These are phyloP conservation scores for Aureobasidium sp. DNA, from an alignment of 2,329 filamentous ascomycete species.

Conservation along the genomic window DNA sequence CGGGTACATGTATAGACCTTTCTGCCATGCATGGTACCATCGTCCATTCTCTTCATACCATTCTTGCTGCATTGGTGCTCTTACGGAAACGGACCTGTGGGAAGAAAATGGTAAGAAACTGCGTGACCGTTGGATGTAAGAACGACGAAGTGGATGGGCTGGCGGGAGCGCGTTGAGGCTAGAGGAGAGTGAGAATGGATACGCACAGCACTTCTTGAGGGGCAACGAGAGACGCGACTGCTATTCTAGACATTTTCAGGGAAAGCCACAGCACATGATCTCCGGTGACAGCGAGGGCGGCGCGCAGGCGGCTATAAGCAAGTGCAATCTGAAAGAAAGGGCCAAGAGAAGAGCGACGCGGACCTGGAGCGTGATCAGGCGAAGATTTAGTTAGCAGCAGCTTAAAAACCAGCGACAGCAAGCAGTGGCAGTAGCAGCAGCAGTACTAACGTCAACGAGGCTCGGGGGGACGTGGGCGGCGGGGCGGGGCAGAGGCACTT, in stretches of 20 bases:
- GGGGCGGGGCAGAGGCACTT: constrained; percentile 22
- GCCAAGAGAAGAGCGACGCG: constrained; percentile 16
- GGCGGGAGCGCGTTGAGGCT: constrained; percentile 4
- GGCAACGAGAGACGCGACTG: constrained; percentile 24
- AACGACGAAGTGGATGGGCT: background rate
- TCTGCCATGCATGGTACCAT: constrained; percentile 24
- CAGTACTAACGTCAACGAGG: constrained; percentile 21
- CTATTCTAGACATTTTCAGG: constrained; percentile 24
- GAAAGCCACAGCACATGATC: constrained; percentile 22
- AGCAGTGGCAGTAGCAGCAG: constrained; percentile 18
- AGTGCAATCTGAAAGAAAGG: constrained; percentile 14
- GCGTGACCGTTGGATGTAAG: constrained; percentile 12
- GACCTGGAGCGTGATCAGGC: constrained; percentile 10
- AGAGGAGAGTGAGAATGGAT: constrained; percentile 12
- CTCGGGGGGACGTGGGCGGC: constrained; percentile 15
- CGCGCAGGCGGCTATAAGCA: constrained; percentile 19
- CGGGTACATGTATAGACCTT: constrained; percentile 26
- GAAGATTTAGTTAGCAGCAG: constrained; percentile 20
- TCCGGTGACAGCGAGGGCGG: constrained; percentile 10
- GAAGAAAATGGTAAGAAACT: constrained; percentile 12
- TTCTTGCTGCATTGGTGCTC: constrained; percentile 23
- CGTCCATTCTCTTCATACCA: constrained; percentile 27
- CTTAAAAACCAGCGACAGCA: constrained; percentile 19
- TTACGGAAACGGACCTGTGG: constrained; percentile 19
- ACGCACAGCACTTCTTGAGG: constrained; percentile 22